Conservation (phyloP, 768 basidiomycete species). For the Symmetrospora coprosmae region DNA sequence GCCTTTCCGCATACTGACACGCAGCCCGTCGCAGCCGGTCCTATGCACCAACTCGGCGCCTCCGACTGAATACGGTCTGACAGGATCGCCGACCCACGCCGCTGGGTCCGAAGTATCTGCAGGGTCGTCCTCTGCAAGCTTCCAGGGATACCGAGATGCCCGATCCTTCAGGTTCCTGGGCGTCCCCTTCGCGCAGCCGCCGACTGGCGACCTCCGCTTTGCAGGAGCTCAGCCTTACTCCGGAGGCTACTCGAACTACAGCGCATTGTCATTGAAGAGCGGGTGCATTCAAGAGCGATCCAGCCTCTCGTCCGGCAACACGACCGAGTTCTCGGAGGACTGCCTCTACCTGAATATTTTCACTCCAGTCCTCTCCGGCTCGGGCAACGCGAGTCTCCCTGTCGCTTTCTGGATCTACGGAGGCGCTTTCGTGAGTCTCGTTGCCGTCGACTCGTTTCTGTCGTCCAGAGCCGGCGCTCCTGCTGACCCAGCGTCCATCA, state of each 20-base stretch:
- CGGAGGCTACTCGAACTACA: not conserved
- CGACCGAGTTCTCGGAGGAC: slow-evolving; percentile 37
- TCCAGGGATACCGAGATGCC: slow-evolving; percentile 20
- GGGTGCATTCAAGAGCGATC: slow-evolving; percentile 11
- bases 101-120: not conserved
- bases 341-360: slow-evolving; percentile 45
- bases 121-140: not conserved
- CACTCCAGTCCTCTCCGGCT: slow-evolving; percentile 37
- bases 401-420: slow-evolving; percentile 44
- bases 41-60: slow-evolving; percentile 21
- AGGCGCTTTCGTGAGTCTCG: slow-evolving; percentile 39
- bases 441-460: not conserved
- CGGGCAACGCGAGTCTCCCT: slow-evolving; percentile 35
- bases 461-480: not conserved
- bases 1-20: no score
- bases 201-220: slow-evolving; percentile 48
- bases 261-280: not conserved
- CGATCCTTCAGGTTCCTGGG: slow-evolving; percentile 44
- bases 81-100: not conserved
- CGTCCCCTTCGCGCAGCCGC: slow-evolving; percentile 50
- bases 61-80: not conserved
- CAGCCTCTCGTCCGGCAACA: not conserved
- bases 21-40: not conserved
- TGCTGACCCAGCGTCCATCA: no score
- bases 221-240: slow-evolving; percentile 45